Base-by-base conservation (phyloP, 1,284 basidiomycete genomes). In the Cutaneotrichosporon sp. region DNA sequence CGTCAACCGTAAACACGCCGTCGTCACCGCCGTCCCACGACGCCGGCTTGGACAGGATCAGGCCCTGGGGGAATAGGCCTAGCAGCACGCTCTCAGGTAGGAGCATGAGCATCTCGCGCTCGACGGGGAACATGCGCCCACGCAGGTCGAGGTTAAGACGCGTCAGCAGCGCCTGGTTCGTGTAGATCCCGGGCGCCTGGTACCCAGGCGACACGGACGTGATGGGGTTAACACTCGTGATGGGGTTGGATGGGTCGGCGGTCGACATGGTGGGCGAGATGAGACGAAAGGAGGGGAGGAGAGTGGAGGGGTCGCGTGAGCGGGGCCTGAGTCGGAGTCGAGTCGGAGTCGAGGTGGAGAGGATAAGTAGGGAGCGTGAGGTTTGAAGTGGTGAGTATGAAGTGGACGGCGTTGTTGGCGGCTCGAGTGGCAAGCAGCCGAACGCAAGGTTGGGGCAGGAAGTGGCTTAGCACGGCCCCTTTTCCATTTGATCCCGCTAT, bases 21-120 rank as follows among this genome's bases (percentile, higher is more conserved):
- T 96, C 93, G 69, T 94, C 92, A 63, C 92, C 92, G 60, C 91
- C 91, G 55, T 90, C 88, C 72, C 69, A 72, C 55, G 67, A 73
- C 52, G 88, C 86, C 73, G 95, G 92, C 67, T 92, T 86, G 74
- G 90, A 92, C 63, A 99, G 86, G 56, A 98, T 92, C 69, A 99
- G 87, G 11, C 97, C 96, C 75, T 99, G 98, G 14, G 96, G 96
- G 77, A 99, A 99, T 62, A 99, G 85, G 79, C 96, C 98, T 56
- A 99, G 85, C 64, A 99, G 83, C 55, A 99, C 92, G 31, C 91
- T 94, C 85, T 99, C 96, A 9, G 96, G 96, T 36, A 99, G 84
- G 79, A 96, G 94, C 94, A 99, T 97, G 79, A 99, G 90, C 36
- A 91, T 94, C 82, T 98, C 96, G 72, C 97, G 86, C 82, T 99